Base-by-base conservation (phyloP, 75 land plant genomes). In the Adiantum capillusveneris region DNA sequence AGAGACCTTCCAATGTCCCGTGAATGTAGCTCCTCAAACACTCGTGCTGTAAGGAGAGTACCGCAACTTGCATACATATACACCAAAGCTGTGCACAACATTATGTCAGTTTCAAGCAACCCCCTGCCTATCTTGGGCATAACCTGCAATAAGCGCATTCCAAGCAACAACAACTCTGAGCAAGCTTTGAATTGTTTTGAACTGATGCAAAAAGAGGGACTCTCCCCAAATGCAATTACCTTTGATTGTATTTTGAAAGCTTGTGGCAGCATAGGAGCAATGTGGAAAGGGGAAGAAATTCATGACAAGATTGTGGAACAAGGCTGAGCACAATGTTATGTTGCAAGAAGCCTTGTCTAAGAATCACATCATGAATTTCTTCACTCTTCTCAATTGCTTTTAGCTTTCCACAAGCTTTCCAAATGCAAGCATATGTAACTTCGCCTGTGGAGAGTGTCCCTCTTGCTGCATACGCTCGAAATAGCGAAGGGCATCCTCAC, bases 111-210 rank as follows among this genome's bases (percentile, higher is more conserved):
- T 31, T 44, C 12, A 36, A 37, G n/a, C n/a, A 21, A 59, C 39
- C 11, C 19, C 65, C 59, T 57, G 16, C 7, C 67, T 68, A 39
- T 63, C 29, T 31, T 60, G 67, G 20, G 30, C 68, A 60, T 62
- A 60, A 22, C 49, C 65, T 60, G 50, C 46, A 24, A 65, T 60
- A 22, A 65, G 18, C 20, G 67, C 65, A 27, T 42, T 62, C 67
- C 67, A 65, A 1, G 65, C 28, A 25, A 62, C 65, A 24, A 65
- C 67, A 60, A n/a, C n/a, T n/a, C n/a, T n/a, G n/a, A n/a, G n/a
- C n/a, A n/a, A n/a, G n/a, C n/a, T n/a, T n/a, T n/a, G n/a, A n/a
- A n/a, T n/a, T n/a, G n/a, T 65, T 29, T 62, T 44, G 44, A 16
- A 2, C 20, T 25, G 68, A 68, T 31, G 62, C 18, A 16, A 37